Base-by-base conservation (phyloP, 2,329 filamentous ascomycete species). In the Aureobasidium sp. region DNA sequence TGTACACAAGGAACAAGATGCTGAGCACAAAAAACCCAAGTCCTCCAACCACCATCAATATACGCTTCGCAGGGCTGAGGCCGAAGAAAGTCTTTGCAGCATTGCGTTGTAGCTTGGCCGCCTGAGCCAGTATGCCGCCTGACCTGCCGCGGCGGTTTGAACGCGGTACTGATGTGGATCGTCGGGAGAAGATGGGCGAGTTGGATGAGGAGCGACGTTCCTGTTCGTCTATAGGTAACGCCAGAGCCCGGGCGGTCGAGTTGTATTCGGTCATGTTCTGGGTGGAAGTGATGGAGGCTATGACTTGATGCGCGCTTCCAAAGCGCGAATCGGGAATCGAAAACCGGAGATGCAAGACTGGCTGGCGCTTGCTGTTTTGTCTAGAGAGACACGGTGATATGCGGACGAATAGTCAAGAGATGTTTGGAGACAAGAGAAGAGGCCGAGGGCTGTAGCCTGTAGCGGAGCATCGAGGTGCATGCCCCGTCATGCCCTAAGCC, bases 1-100 rank as follows among this genome's bases (percentile, higher is more conserved):
- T 90, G 78, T 89, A 94, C 63, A 93, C 73, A 60, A 95, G 76
- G 71, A 89, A 86, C 4, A 91, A 75, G 57, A 95, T 76, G 29
- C 79, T 75, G 13, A 89, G 69, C 9, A 83, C 77, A 60, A 81
- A 73, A n/a, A 78, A 64, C 0, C 79, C 69, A 17, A 87, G 51
- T 9, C 77, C 74, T 25, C 75, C 82, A 3, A 79, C 62, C 13
- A 81, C 72, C 21, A 86, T 77, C 21, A 85, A 76, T 7, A 84
- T 73, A 66, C 82, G 83, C 72, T 95, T 87, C 60, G 84, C 68
- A 0, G 81, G 77, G 15, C 81, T 77, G 57, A 90, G 77, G 64
- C 75, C 75, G 64, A 78, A 71, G 74, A 82, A 88, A 47, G 81
- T 74, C 61, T 75, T 73, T 47, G 79, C 53, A 29, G 77, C 70